A percentile compares a stretch with the other conserved stretches of the same genome.
phyloP scores from a whole-genome alignment of 768 basidiomycete genomes.

The Mycena galopus region DNA sequence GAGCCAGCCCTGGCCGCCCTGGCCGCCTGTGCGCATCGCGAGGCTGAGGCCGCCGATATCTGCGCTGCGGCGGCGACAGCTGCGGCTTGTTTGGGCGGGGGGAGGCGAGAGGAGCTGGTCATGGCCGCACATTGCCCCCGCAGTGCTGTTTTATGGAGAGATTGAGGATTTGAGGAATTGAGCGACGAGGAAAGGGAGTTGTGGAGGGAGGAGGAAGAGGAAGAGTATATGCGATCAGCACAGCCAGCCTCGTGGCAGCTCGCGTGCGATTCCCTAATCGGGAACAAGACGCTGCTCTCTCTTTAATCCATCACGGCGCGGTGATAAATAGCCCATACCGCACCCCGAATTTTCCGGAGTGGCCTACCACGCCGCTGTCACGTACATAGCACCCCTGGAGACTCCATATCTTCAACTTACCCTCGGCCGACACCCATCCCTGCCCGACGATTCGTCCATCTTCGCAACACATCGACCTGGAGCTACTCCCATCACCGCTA shows the following conservation, averaged over 20 bases:
- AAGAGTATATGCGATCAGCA: neutral
- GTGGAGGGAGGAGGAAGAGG: neutral
- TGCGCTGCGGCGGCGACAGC: conserved; percentile 77
- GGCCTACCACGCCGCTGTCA: too few species aligned
- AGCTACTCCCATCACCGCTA: too few species aligned
- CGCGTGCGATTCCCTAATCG: neutral
- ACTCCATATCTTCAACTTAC: too few species aligned
- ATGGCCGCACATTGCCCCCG: conserved; percentile 34
- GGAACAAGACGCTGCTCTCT: neutral
- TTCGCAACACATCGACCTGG: too few species aligned
- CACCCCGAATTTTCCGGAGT: neutral
- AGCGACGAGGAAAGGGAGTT: neutral
- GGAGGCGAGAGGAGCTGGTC: conserved; percentile 50
- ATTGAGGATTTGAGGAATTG: too few species aligned
- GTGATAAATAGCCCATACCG: too few species aligned
- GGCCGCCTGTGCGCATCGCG: conserved; percentile 74
- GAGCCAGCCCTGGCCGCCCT: conserved; percentile 22
- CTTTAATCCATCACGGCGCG: too few species aligned
- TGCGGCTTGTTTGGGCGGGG: neutral
- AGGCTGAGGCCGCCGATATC: conserved; percentile 92
- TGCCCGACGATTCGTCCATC: too few species aligned
- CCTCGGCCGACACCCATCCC: too few species aligned
- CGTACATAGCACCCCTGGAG: too few species aligned
- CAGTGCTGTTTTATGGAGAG: conserved; percentile 55
- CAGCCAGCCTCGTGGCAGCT: neutral